phyloP scores from a whole-genome alignment of 176 grass and related monocot genomes.

The Oryza australiensis region DNA sequence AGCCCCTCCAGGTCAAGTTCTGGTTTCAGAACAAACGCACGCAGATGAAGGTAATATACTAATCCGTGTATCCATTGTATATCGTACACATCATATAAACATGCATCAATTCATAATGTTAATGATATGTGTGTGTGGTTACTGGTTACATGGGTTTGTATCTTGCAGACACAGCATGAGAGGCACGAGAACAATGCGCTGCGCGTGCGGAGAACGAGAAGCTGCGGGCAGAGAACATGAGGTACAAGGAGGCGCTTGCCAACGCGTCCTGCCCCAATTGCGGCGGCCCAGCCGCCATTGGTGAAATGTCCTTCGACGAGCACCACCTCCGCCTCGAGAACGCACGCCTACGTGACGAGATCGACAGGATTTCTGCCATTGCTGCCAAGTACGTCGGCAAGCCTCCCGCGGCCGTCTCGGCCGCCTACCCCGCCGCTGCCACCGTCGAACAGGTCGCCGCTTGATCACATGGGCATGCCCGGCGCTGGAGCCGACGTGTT shows the following conservation, averaged over 20 bases:
- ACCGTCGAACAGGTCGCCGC: conserved; percentile 33
- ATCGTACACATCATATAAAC: too few relatives aligned
- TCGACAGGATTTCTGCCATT: conserved; percentile 84
- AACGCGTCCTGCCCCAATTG: conserved; percentile 85
- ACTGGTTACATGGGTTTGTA: background rate
- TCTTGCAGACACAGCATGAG: conserved; percentile 75
- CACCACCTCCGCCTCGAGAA: conserved; percentile 87
- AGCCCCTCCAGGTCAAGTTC: conserved; percentile 95
- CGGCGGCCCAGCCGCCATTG: conserved; percentile 68
- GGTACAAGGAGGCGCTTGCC: conserved; percentile 75
- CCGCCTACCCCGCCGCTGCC: conserved; percentile 24
- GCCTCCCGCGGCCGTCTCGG: conserved; percentile 25
- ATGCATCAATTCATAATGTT: background rate
- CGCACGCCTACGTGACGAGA: conserved; percentile 74
- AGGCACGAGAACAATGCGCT: conserved; percentile 74
- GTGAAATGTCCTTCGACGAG: conserved; percentile 95
- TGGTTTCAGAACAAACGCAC: conserved; percentile 99
- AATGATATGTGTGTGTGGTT: background rate
- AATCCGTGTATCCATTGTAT: background rate
- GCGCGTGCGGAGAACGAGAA: conserved; percentile 69
- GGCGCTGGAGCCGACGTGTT: conserved; percentile 34
- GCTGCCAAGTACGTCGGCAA: conserved; percentile 85
- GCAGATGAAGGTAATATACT: conserved; percentile 69
- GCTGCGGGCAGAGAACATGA: conserved; percentile 75
- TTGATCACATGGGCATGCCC: conserved; percentile 54